Conservation (phyloP, 73 alveolate species). For the Tetrahymena borealis region DNA sequence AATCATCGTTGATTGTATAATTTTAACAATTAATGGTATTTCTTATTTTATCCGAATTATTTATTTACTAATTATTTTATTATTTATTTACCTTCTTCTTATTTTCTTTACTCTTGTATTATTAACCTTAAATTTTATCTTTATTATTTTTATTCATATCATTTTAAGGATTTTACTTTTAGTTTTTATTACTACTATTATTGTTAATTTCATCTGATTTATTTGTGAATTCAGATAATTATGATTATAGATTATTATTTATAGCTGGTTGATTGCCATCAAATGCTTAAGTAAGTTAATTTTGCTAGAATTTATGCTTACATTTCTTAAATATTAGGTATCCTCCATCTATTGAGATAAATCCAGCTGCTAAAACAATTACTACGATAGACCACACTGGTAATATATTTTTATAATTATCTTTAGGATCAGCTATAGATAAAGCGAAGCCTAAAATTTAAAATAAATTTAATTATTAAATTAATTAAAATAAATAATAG, state of each 20-base stretch:
- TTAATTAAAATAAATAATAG: not conserved
- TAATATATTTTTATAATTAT: not conserved
- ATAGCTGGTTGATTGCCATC: not conserved
- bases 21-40: no score
- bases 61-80: no score
- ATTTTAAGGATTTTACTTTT: no score
- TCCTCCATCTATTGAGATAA: not conserved
- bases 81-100: no score
- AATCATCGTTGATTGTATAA: no score
- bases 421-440: not conserved
- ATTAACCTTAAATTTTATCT: no score
- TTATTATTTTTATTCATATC: no score
- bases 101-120: no score
- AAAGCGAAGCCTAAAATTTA: not conserved
- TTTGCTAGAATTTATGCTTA: not conserved
- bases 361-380: not conserved
- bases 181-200: no score
- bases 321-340: not conserved
- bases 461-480: no score
- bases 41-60: no score
- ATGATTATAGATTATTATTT: not conserved
- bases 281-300: not conserved
- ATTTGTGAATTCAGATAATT: not conserved
- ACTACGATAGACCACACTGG: not conserved
- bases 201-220: no score